Evolutionary conservation across 73 alveolate genomes (phyloP).

Genomic region (Uronychia binucleata): DNA sequence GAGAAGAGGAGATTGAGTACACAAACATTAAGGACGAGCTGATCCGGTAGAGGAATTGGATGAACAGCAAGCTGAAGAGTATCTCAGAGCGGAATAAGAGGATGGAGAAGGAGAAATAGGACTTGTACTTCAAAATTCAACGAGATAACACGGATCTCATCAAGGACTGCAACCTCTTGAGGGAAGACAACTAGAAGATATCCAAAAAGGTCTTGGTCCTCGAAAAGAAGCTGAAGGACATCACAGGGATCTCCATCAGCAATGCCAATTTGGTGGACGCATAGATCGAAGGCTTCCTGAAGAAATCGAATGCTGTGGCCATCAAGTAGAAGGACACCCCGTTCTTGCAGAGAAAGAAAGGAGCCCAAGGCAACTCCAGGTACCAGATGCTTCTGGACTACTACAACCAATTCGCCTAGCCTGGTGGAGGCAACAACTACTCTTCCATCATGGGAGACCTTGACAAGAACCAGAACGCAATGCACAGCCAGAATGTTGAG

Average conservation of each 20-base stretch:
- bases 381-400: constrained; percentile 40
- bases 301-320: constrained; percentile 36
- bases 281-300: constrained; percentile 51
- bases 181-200: constrained; percentile 60
- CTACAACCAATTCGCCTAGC: constrained; percentile 29
- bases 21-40: constrained; percentile 51
- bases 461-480: constrained; percentile 38
- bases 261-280: constrained; percentile 41
- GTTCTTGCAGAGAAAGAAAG: constrained; percentile 44
- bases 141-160: constrained; percentile 61
- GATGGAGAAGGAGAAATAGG: constrained; percentile 56
- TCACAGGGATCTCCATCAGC: constrained; percentile 53
- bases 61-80: constrained; percentile 48
- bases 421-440: not conserved
- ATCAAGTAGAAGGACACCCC: constrained; percentile 67
- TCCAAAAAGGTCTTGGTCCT: constrained; percentile 50
- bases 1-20: not conserved
- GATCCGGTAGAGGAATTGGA: constrained; percentile 52
- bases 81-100: constrained; percentile 46
- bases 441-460: constrained; percentile 44
- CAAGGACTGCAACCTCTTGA: constrained; percentile 61
- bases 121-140: constrained; percentile 21
- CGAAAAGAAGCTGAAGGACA: constrained; percentile 59
- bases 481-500: constrained; percentile 46
- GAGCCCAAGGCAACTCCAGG: constrained; percentile 36